phyloP scores from a whole-genome alignment of 108 stramenopile species.

The Cyclotella atomus region DNA sequence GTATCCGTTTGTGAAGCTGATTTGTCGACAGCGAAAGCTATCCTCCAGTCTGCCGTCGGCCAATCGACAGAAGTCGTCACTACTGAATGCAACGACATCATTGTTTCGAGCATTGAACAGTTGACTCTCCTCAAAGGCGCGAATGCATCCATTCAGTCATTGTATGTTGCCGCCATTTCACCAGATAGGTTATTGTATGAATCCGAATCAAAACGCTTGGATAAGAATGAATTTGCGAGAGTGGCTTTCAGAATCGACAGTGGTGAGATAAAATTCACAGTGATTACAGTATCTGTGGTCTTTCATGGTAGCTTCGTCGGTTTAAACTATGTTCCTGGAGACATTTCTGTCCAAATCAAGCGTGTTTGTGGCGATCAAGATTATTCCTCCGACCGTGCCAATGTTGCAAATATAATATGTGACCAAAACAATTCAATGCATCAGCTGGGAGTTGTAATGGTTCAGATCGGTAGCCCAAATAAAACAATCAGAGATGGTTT shows the following conservation, averaged over 20 bases:
- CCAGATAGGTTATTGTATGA: constrained; percentile 1
- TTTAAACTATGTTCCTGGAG: not conserved
- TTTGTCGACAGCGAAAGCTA: not conserved
- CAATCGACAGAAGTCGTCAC: not conserved
- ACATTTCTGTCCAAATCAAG: not conserved
- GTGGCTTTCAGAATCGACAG: not conserved
- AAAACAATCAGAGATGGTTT: not conserved
- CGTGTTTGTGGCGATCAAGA: not conserved
- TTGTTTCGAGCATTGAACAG: not conserved
- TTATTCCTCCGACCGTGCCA: not conserved
- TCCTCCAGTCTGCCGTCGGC: not conserved
- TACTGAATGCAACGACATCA: not conserved
- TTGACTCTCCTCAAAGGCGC: not conserved
- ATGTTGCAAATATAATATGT: not conserved
- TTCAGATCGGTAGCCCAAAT: not conserved
- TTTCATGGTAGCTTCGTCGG: constrained; percentile 2
- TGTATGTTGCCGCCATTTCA: not conserved
- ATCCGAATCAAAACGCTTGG: not conserved
- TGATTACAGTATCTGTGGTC: not conserved
- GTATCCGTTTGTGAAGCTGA: not conserved
- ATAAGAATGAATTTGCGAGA: not conserved
- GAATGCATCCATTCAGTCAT: not conserved
- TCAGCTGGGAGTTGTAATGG: not conserved
- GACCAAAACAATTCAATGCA: not conserved
- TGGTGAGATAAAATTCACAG: not conserved